Evolutionary conservation across 1,284 basidiomycete genomes (phyloP).

Genomic region (Athelia psychrophila): DNA sequence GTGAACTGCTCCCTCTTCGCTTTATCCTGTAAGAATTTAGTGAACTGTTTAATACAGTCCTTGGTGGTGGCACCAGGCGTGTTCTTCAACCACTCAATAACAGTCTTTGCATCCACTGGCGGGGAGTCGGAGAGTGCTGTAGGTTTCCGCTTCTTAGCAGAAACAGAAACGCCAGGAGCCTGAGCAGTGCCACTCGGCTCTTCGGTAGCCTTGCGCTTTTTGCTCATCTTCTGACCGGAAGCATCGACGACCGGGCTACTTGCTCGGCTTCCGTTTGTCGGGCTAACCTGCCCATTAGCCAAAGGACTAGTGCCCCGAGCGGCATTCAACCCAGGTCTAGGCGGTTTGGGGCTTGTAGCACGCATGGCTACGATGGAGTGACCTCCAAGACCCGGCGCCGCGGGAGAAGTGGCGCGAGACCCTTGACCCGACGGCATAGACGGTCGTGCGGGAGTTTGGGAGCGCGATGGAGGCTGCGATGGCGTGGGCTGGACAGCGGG

Average conservation of each 20-base stretch:
- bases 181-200: conserved; percentile 29
- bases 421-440: conserved; percentile 20
- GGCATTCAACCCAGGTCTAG: conserved; percentile 48
- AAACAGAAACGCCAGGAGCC: conserved; percentile 21
- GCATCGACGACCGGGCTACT: conserved; percentile 28
- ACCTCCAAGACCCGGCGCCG: conserved; percentile 52
- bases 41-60: conserved; percentile 77
- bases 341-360: conserved; percentile 73
- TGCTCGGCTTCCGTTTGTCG: conserved; percentile 24
- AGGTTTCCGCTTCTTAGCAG: conserved; percentile 68
- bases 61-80: conserved; percentile 63
- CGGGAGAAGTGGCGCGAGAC: conserved; percentile 59
- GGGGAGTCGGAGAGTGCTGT: conserved; percentile 34
- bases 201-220: conserved; percentile 70
- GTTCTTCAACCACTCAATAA: conserved; percentile 71
- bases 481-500: conserved; percentile 58
- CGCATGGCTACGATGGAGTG: conserved; percentile 80
- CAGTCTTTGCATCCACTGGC: conserved; percentile 57
- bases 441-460: conserved; percentile 25
- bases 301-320: conserved; percentile 55
- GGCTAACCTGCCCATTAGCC: conserved; percentile 36
- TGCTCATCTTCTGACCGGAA: conserved; percentile 26
- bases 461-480: conserved; percentile 28
- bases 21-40: conserved; percentile 63
- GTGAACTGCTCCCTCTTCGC: conserved; percentile 72